A percentile compares a stretch with the other conserved stretches of the same genome.
Evolutionary conservation across 2,329 filamentous ascomycete species (phyloP).

Genomic region (Fusarium camptoceras): DNA sequence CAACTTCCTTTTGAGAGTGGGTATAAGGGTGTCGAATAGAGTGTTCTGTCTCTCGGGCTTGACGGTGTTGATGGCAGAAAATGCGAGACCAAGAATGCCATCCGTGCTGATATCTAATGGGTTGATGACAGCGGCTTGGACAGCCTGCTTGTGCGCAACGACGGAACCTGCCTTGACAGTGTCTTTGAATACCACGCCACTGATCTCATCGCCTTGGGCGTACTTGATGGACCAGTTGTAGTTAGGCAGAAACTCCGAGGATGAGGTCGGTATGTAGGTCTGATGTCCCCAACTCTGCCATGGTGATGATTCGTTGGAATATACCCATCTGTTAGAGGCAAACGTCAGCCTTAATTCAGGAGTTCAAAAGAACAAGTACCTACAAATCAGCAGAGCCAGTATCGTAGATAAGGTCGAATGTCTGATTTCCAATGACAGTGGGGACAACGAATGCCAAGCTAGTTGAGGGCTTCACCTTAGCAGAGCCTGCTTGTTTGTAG

Average conservation of each 20-base stretch:
- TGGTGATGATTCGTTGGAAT: background rate
- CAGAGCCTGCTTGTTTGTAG: background rate
- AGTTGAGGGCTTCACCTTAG: background rate
- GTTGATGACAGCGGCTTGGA: background rate
- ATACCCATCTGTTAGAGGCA: background rate
- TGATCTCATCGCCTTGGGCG: background rate
- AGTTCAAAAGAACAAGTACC: fast-evolving
- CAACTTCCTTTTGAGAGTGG: background rate
- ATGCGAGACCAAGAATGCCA: background rate
- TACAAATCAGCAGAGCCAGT: background rate
- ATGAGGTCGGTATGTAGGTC: background rate
- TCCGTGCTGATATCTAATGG: fast-evolving
- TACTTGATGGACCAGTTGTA: background rate
- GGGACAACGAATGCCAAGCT: background rate
- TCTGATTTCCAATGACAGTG: background rate
- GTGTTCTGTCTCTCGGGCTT: background rate
- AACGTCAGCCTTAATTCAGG: fast-evolving
- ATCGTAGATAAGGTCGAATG: background rate
- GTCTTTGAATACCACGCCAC: background rate
- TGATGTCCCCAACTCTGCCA: background rate
- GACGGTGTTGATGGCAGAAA: background rate
- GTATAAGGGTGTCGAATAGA: background rate
- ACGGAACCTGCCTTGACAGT: background rate
- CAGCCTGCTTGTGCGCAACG: background rate
- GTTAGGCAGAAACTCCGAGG: background rate